These are phyloP conservation scores for Gloeopeniophorella convolvens DNA, from an alignment of 768 basidiomycete genomes.

Conservation along the genomic window DNA sequence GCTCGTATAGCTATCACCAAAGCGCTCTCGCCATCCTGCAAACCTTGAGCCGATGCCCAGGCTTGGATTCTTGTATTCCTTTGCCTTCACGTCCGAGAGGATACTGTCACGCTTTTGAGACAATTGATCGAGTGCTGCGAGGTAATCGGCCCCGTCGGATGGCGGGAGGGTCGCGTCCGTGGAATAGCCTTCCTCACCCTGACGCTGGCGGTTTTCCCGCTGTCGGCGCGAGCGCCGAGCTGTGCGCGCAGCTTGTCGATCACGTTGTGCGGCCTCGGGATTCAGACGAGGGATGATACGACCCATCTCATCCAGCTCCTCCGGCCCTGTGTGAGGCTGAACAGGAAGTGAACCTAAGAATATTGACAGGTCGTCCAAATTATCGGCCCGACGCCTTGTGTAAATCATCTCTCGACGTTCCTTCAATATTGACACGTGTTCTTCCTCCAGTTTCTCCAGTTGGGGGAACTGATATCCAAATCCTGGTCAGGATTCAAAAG, in stretches of 20 bases:
- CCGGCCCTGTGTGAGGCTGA: slow-evolving; percentile 26
- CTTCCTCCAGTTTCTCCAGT: slow-evolving; percentile 72
- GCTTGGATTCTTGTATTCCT: slow-evolving; percentile 77
- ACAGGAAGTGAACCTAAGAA: slow-evolving; percentile 53
- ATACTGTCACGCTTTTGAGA: slow-evolving; percentile 45
- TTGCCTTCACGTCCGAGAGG: slow-evolving; percentile 74
- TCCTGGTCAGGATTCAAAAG: slow-evolving; percentile 11
- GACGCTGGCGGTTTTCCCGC: slow-evolving; percentile 18
- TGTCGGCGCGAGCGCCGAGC: slow-evolving; percentile 46
- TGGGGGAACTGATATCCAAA: slow-evolving; percentile 54
- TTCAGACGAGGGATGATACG: slow-evolving; percentile 43
- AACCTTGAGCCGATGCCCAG: slow-evolving; percentile 62
- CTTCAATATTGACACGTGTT: slow-evolving; percentile 62
- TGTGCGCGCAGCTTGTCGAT: slow-evolving; percentile 53
- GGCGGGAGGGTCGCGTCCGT: slow-evolving; percentile 72
- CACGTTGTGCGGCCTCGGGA: slow-evolving; percentile 39
- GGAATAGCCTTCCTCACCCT: slow-evolving; percentile 75
- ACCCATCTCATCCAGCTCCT: slow-evolving; percentile 59
- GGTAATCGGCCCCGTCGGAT: slow-evolving; percentile 65
- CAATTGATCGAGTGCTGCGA: slow-evolving; percentile 51
- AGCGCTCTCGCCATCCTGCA: slow-evolving; percentile 67
- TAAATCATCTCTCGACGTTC: slow-evolving; percentile 67
- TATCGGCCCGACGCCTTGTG: slow-evolving; percentile 65
- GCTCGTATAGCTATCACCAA: slow-evolving; percentile 73
- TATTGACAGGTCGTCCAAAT: slow-evolving; percentile 70